Percentiles rank a stretch among this genome's conserved stretches.
Conservation (phyloP, 306 rosid genomes). For the Purshia tridentata region DNA sequence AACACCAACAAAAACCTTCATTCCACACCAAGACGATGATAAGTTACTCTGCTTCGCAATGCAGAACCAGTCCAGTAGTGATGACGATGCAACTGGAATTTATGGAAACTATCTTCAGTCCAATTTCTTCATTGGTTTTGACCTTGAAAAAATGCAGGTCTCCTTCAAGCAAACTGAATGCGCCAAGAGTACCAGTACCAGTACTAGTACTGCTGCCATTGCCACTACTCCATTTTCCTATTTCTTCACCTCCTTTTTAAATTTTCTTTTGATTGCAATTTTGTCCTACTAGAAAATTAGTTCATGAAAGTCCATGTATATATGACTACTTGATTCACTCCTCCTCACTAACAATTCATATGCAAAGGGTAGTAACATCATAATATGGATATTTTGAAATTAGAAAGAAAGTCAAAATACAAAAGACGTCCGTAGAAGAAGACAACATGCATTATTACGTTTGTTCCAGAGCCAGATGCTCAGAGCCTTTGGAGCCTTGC, state of each 20-base stretch:
- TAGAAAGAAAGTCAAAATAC: too few species aligned
- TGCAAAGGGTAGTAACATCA: too few species aligned
- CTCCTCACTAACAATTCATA: too few species aligned
- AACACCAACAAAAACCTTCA: constrained; percentile 41
- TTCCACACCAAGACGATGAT: neutral
- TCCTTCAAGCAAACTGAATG: constrained; percentile 65
- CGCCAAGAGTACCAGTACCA: constrained; percentile 8
- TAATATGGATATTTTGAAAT: too few species aligned
- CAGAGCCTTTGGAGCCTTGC: too few species aligned
- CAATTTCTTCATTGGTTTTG: constrained; percentile 49
- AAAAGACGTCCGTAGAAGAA: too few species aligned
- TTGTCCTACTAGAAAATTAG: neutral
- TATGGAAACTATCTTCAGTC: constrained; percentile 12
- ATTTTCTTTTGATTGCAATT: neutral
- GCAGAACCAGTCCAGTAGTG: constrained; percentile 13
- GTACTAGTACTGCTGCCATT: too few species aligned
- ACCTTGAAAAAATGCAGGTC: constrained; percentile 35
- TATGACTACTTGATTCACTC: too few species aligned
- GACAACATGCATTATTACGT: too few species aligned
- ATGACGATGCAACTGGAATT: neutral
- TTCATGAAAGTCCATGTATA: neutral
- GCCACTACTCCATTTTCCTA: neutral
- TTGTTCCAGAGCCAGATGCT: too few species aligned
- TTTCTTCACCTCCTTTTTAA: neutral
- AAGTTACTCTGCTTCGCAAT: neutral